phyloP scores from a whole-genome alignment of 2,329 filamentous ascomycete species.

The Pseudogymnoascus sp. region DNA sequence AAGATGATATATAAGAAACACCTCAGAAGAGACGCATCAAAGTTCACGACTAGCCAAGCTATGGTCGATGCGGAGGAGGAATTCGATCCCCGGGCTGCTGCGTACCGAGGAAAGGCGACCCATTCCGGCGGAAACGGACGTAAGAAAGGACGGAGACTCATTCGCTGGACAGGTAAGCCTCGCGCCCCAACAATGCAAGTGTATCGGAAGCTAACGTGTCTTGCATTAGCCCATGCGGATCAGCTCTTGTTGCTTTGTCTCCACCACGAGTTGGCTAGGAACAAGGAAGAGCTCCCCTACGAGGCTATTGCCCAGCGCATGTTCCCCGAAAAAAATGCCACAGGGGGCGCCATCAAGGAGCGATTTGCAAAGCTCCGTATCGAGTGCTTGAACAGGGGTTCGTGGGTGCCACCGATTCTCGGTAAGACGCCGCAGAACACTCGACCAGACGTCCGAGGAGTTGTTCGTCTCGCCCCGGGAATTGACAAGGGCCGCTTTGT shows the following conservation, averaged over 20 bases:
- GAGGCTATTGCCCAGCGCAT: slow-evolving; percentile 34
- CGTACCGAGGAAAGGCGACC: neutral
- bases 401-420: slow-evolving; percentile 33
- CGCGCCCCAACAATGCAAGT: neutral
- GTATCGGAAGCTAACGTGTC: neutral
- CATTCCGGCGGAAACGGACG: slow-evolving; percentile 10
- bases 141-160: slow-evolving; percentile 9
- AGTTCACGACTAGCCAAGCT: slow-evolving; percentile 12
- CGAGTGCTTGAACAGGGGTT: slow-evolving; percentile 32
- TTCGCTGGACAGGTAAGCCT: slow-evolving; percentile 10
- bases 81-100: slow-evolving; percentile 10
- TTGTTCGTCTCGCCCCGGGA: slow-evolving; percentile 3
- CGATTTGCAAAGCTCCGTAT: slow-evolving; percentile 30
- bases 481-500: slow-evolving; percentile 3
- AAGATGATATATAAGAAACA: slow-evolving; percentile 8
- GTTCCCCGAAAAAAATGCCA: slow-evolving; percentile 31
- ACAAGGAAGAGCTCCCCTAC: slow-evolving; percentile 32
- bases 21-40: neutral
- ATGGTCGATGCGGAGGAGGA: slow-evolving; percentile 15
- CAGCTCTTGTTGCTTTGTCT: slow-evolving; percentile 10
- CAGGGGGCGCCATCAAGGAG: slow-evolving; percentile 33
- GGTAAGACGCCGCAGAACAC: slow-evolving; percentile 22
- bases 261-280: slow-evolving; percentile 15
- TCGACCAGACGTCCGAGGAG: slow-evolving; percentile 20
- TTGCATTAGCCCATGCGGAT: neutral